Evolutionary conservation across 192 early-diverging fungal species (phyloP).

Genomic region (Cetraspora pellucida): DNA sequence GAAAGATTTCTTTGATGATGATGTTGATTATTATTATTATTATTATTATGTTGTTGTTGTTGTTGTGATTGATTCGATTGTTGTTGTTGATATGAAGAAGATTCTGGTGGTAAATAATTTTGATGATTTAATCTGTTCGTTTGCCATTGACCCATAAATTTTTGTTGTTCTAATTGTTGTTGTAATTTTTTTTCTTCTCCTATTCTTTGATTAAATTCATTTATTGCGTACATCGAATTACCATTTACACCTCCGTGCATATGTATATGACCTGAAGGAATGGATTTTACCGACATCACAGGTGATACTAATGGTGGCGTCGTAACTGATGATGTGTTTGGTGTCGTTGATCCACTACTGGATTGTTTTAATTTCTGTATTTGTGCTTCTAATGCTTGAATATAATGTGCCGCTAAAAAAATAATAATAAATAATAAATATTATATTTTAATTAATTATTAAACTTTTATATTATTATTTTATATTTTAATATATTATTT

Average conservation of each 20-base stretch:
- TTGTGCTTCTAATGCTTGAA: conserved; percentile 4
- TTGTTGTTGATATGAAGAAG: neutral
- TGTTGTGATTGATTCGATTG: neutral
- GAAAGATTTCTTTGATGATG: neutral
- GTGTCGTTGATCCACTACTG: neutral
- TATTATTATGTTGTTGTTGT: neutral
- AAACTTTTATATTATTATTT: too few relatives aligned
- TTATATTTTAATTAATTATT: too few relatives aligned
- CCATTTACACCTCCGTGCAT: neutral
- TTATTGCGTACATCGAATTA: neutral
- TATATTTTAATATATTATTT: too few relatives aligned
- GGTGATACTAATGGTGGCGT: neutral
- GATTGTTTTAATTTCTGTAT: conserved; percentile 10
- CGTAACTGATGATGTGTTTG: neutral
- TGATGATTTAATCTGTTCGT: neutral
- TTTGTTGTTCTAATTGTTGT: neutral
- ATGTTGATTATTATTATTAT: neutral
- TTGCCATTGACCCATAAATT: neutral
- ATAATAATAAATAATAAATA: neutral
- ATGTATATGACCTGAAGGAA: neutral
- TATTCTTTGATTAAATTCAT: neutral
- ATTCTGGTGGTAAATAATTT: neutral
- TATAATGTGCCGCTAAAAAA: conserved; percentile 12
- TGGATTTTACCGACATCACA: neutral
- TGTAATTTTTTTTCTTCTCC: neutral